Evolutionary conservation across 2,329 filamentous ascomycete species (phyloP).

Genomic region (Aspergillus pseudoviridinutans): DNA sequence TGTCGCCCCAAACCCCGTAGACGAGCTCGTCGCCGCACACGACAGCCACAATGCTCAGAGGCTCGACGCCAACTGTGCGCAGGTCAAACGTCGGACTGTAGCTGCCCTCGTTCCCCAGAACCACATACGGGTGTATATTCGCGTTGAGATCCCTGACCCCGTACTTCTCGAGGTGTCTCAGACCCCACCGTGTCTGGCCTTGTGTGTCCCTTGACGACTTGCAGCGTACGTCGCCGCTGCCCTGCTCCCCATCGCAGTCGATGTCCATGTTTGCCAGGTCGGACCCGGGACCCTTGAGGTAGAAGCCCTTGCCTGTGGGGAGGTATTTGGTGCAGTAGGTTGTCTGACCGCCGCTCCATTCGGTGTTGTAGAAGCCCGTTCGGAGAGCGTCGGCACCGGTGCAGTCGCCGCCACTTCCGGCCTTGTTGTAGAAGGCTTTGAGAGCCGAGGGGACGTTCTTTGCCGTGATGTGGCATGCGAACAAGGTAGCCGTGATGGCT

Average conservation of each 20-base stretch:
- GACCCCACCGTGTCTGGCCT: constrained; percentile 9
- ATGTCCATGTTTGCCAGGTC: constrained; percentile 15
- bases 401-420: constrained; percentile 6
- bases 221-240: constrained; percentile 5
- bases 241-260: constrained; percentile 12
- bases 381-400: constrained; percentile 6
- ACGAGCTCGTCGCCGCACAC: constrained; percentile 5
- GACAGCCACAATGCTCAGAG: constrained; percentile 7
- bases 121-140: constrained; percentile 23
- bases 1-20: constrained; percentile 9
- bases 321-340: constrained; percentile 12
- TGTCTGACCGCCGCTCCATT: constrained; percentile 3
- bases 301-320: constrained; percentile 3
- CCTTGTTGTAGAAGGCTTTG: constrained; percentile 11
- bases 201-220: constrained; percentile 4
- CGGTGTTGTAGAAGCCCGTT: constrained; percentile 10
- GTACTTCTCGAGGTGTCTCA: constrained; percentile 3
- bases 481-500: background rate
- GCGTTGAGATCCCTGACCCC: constrained; percentile 20
- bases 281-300: constrained; percentile 6
- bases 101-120: constrained; percentile 19
- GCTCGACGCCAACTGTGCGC: background rate
- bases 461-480: background rate
- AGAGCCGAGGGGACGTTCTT: constrained; percentile 11
- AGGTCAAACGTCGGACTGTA: constrained; percentile 4